Evolutionary conservation across 139 green algal species (phyloP), one percentile per base, ranked within the genome.

Genomic region (Coelastrella sp.): DNA sequence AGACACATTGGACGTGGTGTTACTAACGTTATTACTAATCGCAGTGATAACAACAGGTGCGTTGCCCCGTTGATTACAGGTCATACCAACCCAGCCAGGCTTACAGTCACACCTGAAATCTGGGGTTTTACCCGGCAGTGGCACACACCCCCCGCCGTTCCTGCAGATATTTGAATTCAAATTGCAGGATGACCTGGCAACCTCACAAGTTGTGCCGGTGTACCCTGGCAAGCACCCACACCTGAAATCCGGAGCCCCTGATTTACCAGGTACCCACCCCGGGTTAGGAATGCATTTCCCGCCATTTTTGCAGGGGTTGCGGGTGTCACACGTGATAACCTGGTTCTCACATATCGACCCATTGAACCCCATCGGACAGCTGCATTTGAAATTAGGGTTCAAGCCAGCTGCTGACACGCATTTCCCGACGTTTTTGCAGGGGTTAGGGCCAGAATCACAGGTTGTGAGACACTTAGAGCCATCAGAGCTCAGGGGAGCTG

Each of bases 301-400:
- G 16, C 59, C 65, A 65, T 86, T 86, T 60, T 58, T 22, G 80
- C 80, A 86, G 59, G 80, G 80, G 59, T 86, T 86, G 80, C 23
- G 58, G 60, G 58, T 57, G n/a, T 71, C 23, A 23, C 80, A 86
- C 0, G 80, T 86, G 58, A 59, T 86, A 13, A 22, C n/a, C n/a
- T 56, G 17, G 7, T 58, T 65, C 10, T 86, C 58, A 59, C 80
- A 86, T n/a, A 73, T 7, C n/a, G 22, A 13, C n/a, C 80, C 80
- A 17, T 5, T 58, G 4, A 86, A 73, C n/a, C 59, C 60, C 22
- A 20, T 11, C 8, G n/a, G n/a, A 16, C 80, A 86, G 60, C 59
- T 86, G 80, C 80, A 86, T n/a, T 22, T 86, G 80, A 73, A 86
- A 23, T 86, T 65, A n/a, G 80, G 80, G 20, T 74, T 71, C 61